Conservation (phyloP, 306 rosid species). For the Fragaria ananassa region DNA sequence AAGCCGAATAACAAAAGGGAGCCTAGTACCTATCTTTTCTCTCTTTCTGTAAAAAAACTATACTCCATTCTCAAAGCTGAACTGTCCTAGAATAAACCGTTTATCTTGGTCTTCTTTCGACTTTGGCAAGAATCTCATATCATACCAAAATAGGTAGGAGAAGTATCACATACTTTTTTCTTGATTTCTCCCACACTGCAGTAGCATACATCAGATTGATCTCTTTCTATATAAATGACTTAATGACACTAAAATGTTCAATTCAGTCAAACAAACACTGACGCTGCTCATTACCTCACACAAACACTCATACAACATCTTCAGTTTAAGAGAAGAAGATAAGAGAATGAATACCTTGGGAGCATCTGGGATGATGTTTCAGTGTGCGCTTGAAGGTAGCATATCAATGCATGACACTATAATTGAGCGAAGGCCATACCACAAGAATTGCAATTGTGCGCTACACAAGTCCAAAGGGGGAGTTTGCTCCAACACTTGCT, state of each 20-base stretch:
- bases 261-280: not conserved
- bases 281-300: not conserved
- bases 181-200: constrained; percentile 8
- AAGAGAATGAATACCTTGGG: constrained; percentile 33
- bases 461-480: constrained; percentile 19
- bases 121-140: constrained; percentile 14
- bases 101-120: not conserved
- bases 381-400: constrained; percentile 56
- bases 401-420: constrained; percentile 45
- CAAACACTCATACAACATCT: not conserved
- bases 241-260: constrained; percentile 6
- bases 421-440: constrained; percentile 67
- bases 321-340: not conserved
- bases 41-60: not conserved
- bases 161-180: not conserved
- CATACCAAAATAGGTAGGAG: not conserved
- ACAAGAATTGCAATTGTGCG: constrained; percentile 33
- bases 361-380: constrained; percentile 36
- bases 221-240: constrained; percentile 1
- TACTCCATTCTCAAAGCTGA: not conserved
- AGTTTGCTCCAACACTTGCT: not conserved
- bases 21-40: not conserved
- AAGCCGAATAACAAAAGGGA: not conserved
- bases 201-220: not conserved
- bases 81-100: not conserved